phyloP scores from a whole-genome alignment of 2,329 filamentous ascomycete genomes.

The Daldinia sp. region DNA sequence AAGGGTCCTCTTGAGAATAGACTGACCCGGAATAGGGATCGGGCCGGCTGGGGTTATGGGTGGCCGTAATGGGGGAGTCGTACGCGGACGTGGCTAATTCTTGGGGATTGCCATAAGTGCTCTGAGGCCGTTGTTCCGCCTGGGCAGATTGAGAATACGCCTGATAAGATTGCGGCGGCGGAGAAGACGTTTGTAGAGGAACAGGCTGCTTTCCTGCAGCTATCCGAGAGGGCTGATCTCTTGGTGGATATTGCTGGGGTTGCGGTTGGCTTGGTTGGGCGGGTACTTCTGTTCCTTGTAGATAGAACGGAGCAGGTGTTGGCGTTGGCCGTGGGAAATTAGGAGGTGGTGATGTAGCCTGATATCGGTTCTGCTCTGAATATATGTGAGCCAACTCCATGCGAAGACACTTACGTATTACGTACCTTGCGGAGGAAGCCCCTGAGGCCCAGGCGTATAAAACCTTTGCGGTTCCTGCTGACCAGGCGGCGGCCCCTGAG shows the following conservation, averaged over 20 bases:
- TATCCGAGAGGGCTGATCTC: conserved; percentile 64
- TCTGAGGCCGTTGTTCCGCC: conserved; percentile 69
- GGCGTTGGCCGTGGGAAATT: conserved; percentile 67
- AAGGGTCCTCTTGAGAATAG: conserved; percentile 63
- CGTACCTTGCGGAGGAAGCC: conserved; percentile 55
- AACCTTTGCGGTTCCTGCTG: conserved; percentile 75
- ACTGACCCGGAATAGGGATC: conserved; percentile 61
- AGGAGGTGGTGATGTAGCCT: conserved; percentile 62
- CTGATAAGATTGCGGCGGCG: conserved; percentile 64
- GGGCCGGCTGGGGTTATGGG: conserved; percentile 60
- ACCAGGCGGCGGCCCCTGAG: conserved; percentile 57
- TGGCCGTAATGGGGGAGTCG: conserved; percentile 73
- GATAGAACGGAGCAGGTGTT: conserved; percentile 72
- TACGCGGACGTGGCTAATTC: conserved; percentile 83
- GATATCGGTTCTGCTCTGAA: conserved; percentile 59
- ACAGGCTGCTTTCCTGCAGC: conserved; percentile 62
- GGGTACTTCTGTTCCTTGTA: conserved; percentile 69
- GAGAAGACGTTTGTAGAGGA: conserved; percentile 64
- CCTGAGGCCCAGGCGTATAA: conserved; percentile 71
- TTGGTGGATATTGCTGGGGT: conserved; percentile 61
- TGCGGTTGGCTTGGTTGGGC: conserved; percentile 50
- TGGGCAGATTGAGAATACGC: conserved; percentile 61
- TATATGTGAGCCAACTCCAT: conserved; percentile 47
- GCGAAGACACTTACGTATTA: conserved; percentile 34
- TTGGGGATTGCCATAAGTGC: conserved; percentile 78